Percentiles rank a stretch among this genome's conserved stretches.
phyloP scores from a whole-genome alignment of 371 early-diverging fungal genomes.

The Mucor mucedo region DNA sequence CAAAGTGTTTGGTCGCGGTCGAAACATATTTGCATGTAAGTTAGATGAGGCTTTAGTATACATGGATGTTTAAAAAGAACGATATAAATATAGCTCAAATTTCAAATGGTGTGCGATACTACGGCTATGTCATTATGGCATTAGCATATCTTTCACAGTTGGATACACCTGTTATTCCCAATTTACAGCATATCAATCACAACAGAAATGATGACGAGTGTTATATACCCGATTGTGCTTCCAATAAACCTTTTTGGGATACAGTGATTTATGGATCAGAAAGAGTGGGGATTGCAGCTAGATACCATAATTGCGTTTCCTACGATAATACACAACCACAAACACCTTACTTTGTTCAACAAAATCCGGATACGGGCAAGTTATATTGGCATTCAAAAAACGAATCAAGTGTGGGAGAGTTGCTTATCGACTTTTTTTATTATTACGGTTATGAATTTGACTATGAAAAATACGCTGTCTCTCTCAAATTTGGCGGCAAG shows the following conservation, averaged over 20 bases:
- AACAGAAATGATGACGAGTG: conserved; percentile 1
- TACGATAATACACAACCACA: background rate
- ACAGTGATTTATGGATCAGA: background rate
- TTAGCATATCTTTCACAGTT: conserved; percentile 10
- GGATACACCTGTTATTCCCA: conserved; percentile 25
- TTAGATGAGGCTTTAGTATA: background rate
- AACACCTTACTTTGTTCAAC: background rate
- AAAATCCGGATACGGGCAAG: background rate
- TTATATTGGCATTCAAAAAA: conserved; percentile 21
- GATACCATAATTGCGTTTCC: conserved; percentile 15
- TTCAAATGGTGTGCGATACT: conserved; percentile 8
- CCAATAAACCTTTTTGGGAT: conserved; percentile 18
- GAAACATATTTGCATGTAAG: conserved; percentile 14
- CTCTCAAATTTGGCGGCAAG: conserved; percentile 9
- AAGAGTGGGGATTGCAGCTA: conserved; percentile 5
- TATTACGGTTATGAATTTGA: conserved; percentile 24
- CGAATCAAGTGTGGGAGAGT: background rate
- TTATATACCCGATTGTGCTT: background rate
- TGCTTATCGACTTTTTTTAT: conserved; percentile 20
- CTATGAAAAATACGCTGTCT: conserved; percentile 10
- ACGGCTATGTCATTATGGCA: conserved; percentile 9
- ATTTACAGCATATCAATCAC: conserved; percentile 14
- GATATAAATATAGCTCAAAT: background rate
- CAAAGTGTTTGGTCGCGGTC: conserved; percentile 9
- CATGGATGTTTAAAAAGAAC: background rate